These are phyloP conservation scores for Trichophaea hybrida DNA, from an alignment of 2,329 filamentous ascomycete species.

Conservation along the genomic window DNA sequence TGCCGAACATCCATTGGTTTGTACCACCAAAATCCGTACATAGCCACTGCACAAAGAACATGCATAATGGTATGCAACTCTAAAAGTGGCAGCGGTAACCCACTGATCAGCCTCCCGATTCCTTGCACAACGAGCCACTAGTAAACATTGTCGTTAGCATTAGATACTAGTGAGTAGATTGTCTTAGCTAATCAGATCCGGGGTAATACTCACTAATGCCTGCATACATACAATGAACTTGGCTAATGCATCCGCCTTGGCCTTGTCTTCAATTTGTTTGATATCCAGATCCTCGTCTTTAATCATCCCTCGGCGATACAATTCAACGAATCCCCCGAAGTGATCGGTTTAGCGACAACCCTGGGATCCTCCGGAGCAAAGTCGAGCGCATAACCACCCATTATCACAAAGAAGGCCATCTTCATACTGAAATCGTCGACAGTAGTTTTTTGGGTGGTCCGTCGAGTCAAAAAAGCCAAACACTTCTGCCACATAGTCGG, in stretches of 20 bases:
- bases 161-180: not conserved
- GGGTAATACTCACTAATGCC: constrained; percentile 15
- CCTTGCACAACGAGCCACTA: not conserved
- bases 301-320: not conserved
- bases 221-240: constrained; percentile 26
- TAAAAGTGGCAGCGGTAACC: constrained; percentile 21
- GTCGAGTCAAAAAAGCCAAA: not conserved
- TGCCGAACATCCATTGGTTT: constrained; percentile 15
- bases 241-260: constrained; percentile 25
- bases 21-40: constrained; percentile 26
- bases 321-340: too few species aligned
- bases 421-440: not conserved
- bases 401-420: not conserved
- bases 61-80: constrained; percentile 27
- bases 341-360: too few species aligned
- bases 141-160: too few species aligned
- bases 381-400: not conserved
- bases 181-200: too few species aligned
- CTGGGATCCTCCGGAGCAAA: too few species aligned
- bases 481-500: too few species aligned
- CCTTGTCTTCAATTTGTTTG: constrained; percentile 23
- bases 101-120: constrained; percentile 6
- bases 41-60: constrained; percentile 14
- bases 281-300: not conserved
- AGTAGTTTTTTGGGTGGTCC: not conserved